A percentile compares a stretch with the other conserved stretches of the same genome.
phyloP scores from a whole-genome alignment of 31 red algal species.

The Endocladia muricata region DNA sequence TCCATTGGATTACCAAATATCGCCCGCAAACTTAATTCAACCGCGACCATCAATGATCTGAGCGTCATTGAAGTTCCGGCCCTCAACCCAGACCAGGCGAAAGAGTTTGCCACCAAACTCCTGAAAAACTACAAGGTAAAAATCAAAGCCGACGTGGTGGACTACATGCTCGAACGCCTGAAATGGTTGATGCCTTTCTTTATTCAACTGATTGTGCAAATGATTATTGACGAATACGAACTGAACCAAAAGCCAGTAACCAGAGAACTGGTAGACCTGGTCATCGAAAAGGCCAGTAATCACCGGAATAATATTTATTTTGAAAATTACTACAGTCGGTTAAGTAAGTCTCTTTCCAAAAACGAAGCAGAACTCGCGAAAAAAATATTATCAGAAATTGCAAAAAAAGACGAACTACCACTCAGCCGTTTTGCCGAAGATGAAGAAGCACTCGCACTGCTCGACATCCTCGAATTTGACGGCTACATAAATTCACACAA shows the following conservation, averaged over 20 bases:
- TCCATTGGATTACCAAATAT: slow-evolving; percentile 1
- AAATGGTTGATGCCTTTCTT: slow-evolving; percentile 22
- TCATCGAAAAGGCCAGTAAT: not conserved
- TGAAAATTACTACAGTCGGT: too few species aligned
- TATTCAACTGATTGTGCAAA: slow-evolving; percentile 4
- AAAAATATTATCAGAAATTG: too few species aligned
- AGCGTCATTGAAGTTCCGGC: not conserved
- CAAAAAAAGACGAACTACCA: too few species aligned
- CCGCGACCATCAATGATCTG: slow-evolving; percentile 5
- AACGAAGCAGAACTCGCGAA: too few species aligned
- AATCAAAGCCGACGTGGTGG: not conserved
- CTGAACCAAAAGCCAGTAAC: not conserved
- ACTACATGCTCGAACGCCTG: not conserved
- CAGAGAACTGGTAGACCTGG: not conserved
- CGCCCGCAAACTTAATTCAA: not conserved
- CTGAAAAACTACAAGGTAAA: not conserved
- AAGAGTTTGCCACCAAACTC: not conserved
- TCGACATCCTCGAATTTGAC: too few species aligned
- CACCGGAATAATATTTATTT: too few species aligned
- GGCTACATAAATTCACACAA: not conserved
- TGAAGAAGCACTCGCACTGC: too few species aligned
- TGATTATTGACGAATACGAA: not conserved
- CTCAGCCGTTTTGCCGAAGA: too few species aligned
- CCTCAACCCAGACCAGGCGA: not conserved
- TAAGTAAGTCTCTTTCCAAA: too few species aligned